phyloP scores from a whole-genome alignment of 1,284 basidiomycete genomes.

The Cystobasidium pallidum region DNA sequence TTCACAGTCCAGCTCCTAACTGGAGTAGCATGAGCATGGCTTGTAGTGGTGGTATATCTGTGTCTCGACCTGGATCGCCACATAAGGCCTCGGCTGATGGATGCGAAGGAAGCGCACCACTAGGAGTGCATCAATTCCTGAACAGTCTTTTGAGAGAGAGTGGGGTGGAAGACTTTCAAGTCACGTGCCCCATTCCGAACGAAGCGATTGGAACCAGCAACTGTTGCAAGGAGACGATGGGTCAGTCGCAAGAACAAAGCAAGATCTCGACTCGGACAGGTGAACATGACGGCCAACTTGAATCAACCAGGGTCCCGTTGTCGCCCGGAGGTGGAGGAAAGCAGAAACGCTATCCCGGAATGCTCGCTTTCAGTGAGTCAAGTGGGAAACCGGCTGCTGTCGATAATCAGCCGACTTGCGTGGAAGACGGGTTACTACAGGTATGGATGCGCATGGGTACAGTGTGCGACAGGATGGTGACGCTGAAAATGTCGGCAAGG shows the following conservation, averaged over 20 bases:
- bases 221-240: background rate
- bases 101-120: background rate
- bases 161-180: background rate
- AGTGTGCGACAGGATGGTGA: too few species aligned
- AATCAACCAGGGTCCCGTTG: background rate
- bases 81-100: background rate
- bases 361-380: slow-evolving; percentile 2
- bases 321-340: background rate
- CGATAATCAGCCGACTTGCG: too few species aligned
- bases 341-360: slow-evolving; percentile 11
- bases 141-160: background rate
- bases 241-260: background rate
- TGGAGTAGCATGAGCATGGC: background rate
- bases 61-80: background rate
- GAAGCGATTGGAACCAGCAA: too few species aligned
- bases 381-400: too few species aligned
- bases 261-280: background rate
- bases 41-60: background rate
- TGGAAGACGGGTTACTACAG: too few species aligned
- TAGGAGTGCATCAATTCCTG: background rate
- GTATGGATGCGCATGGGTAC: too few species aligned
- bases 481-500: too few species aligned
- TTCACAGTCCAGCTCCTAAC: background rate
- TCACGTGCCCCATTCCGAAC: background rate
- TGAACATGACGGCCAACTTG: background rate